Evolutionary conservation across 2,329 filamentous ascomycete genomes (phyloP), one percentile per base, ranked within the genome.

Genomic region (Alternaria infectoria): DNA sequence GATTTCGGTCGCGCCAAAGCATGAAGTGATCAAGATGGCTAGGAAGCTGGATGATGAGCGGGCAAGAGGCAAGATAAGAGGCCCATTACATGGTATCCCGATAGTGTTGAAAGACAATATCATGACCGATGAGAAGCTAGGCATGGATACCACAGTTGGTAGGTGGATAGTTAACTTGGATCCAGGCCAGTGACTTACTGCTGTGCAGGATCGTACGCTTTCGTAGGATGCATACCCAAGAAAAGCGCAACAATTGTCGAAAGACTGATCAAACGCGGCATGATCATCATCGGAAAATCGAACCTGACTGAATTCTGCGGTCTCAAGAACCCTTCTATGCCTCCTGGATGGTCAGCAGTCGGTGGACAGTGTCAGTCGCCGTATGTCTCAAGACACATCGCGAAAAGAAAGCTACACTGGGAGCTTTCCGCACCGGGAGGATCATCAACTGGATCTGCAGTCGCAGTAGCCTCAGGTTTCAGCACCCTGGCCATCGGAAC

Each of bases 61-160:
- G n/a, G 68, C 65, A 28, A 69, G 69, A 30, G 79, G 80, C 15
- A 75, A 73, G 51, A 63, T 75, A 17, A 77, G 80, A 46, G 76
- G 80, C 3, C 75, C 76, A 6, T 59, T 83, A n/a, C 81, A 83
- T 67, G 81, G 81, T 6, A 81, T 82, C 52, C 81, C 81, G 0
- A 77, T 83, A 49, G 74, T 83, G 2, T 44, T 82, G 12, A 82
- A 83, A 65, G 81, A 83, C 57, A 79, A 80, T 50, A 79, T 82
- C 40, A 77, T 80, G 68, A 81, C 81, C 5, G 73, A 78, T 52
- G 67, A 69, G 7, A 74, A 70, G 19, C 61, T 81, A 32, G 80
- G 80, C 2, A 78, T 83, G 78, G 76, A 78, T 32, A 82, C 81
- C 5, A 82, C 80, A 21, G 80, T 78, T 19, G 81, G 81, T 69